A percentile compares a stretch with the other conserved stretches of the same genome.
phyloP scores from a whole-genome alignment of 2,329 filamentous ascomycete species.

The Cladosporium sp. region DNA sequence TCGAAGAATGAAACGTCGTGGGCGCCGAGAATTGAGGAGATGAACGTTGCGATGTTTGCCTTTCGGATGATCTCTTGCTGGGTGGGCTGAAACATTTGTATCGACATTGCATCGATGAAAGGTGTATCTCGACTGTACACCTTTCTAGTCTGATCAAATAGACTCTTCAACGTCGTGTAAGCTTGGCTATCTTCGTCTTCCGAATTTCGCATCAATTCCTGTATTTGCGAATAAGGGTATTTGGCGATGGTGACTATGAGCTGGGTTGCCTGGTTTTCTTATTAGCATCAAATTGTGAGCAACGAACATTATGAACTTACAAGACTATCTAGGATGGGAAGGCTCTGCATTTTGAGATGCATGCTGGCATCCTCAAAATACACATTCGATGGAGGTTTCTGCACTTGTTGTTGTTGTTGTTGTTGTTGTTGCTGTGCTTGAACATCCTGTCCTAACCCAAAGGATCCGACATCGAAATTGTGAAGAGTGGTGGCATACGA shows the following conservation, averaged over 20 bases:
- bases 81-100: conserved; percentile 32
- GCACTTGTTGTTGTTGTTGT: neutral
- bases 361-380: conserved; percentile 38
- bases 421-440: conserved; percentile 12
- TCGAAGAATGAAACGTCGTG: conserved; percentile 61
- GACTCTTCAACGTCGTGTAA: conserved; percentile 56
- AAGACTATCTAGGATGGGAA: conserved; percentile 58
- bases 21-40: conserved; percentile 56
- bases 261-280: conserved; percentile 48
- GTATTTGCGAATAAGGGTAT: conserved; percentile 52
- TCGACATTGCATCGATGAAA: conserved; percentile 43
- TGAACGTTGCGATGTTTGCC: conserved; percentile 61
- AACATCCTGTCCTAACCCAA: conserved; percentile 4
- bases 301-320: conserved; percentile 35
- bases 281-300: neutral
- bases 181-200: conserved; percentile 46
- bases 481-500: conserved; percentile 5
- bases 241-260: conserved; percentile 55
- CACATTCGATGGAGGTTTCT: conserved; percentile 17
- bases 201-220: conserved; percentile 47
- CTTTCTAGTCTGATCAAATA: conserved; percentile 60
- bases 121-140: conserved; percentile 54
- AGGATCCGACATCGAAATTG: conserved; percentile 1
- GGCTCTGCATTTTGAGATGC: conserved; percentile 53
- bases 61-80: conserved; percentile 59